These are phyloP conservation scores for Tylopilus subfusipes DNA, from an alignment of 768 basidiomycete species.

Conservation along the genomic window DNA sequence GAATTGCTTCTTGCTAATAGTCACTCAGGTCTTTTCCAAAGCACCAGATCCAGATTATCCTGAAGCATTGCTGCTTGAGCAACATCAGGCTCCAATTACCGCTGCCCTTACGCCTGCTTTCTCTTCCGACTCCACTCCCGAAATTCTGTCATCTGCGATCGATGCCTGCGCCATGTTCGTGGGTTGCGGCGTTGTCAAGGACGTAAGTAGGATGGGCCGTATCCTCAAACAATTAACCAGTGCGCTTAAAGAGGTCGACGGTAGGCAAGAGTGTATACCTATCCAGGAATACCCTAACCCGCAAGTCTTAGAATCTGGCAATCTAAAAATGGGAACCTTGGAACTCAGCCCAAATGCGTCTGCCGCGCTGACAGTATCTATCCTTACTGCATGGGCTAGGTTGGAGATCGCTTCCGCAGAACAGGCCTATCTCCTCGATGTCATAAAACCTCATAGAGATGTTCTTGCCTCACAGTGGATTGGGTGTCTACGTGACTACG, in stretches of 20 bases:
- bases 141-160: constrained; percentile 89
- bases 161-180: constrained; percentile 94
- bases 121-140: constrained; percentile 91
- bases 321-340: constrained; percentile 81
- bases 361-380: constrained; percentile 90
- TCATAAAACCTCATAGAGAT: constrained; percentile 76
- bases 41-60: constrained; percentile 93
- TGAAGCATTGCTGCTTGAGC: constrained; percentile 85
- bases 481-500: constrained; percentile 85
- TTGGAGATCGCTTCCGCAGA: constrained; percentile 73
- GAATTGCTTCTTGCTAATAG: constrained; percentile 3
- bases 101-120: constrained; percentile 97
- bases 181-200: constrained; percentile 91
- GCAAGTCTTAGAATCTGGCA: constrained; percentile 66
- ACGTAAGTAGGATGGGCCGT: constrained; percentile 87
- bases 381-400: constrained; percentile 94
- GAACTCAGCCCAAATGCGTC: constrained; percentile 93
- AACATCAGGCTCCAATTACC: constrained; percentile 97
- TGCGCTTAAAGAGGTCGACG: constrained; percentile 87
- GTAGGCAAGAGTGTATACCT: constrained; percentile 36
- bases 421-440: constrained; percentile 73
- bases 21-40: constrained; percentile 72
- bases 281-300: constrained; percentile 5
- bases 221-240: constrained; percentile 86
- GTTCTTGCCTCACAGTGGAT: constrained; percentile 85